Conservation (phyloP, 257 asterid species). For the Cinchona pubescens region DNA sequence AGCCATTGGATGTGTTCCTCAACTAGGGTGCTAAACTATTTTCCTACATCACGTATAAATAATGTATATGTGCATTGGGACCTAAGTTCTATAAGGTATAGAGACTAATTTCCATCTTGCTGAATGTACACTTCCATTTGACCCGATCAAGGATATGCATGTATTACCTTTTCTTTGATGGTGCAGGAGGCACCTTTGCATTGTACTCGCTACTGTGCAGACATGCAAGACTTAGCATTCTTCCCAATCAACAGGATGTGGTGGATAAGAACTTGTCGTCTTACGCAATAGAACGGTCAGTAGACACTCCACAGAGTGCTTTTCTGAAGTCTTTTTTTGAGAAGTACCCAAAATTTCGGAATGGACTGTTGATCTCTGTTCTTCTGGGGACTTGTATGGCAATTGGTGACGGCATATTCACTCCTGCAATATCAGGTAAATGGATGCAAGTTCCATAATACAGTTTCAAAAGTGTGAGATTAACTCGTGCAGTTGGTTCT, state of each 20-base stretch:
- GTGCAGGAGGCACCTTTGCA: constrained; percentile 47
- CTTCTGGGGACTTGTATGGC: constrained; percentile 45
- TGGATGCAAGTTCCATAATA: background rate
- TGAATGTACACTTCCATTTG: background rate
- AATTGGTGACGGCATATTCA: constrained; percentile 44
- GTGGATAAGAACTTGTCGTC: constrained; percentile 40
- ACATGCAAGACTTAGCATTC: constrained; percentile 42
- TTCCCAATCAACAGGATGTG: constrained; percentile 39
- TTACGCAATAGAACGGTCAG: constrained; percentile 22
- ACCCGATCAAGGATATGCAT: background rate
- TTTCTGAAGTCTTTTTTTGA: constrained; percentile 32
- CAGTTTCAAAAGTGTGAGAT: background rate
- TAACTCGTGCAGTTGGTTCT: background rate
- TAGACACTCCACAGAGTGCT: constrained; percentile 23
- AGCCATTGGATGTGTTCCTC: background rate
- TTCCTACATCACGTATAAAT: background rate
- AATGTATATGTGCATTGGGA: background rate
- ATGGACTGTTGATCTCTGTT: constrained; percentile 32
- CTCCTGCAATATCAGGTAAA: constrained; percentile 48
- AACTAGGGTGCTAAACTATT: background rate
- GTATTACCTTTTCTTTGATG: background rate
- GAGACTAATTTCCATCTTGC: background rate
- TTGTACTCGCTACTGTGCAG: constrained; percentile 45
- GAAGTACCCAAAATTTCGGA: constrained; percentile 30
- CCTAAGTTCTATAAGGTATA: background rate